Conservation (phyloP, 2,329 filamentous ascomycete genomes). For the Periconia sp. region DNA sequence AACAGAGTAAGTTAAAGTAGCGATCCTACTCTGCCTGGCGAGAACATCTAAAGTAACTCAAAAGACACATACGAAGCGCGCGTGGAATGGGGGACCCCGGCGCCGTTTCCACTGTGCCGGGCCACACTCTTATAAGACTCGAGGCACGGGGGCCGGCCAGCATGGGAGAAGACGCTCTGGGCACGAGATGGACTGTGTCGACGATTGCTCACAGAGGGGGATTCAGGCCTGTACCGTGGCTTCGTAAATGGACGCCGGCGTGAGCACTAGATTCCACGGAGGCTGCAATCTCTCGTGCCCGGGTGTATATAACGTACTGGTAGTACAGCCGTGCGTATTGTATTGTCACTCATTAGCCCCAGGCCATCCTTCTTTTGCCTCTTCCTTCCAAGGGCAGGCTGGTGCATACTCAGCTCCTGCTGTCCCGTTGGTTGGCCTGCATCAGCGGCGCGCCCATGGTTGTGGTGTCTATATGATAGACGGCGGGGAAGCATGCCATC, state of each 20-base stretch:
- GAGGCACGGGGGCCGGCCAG: conserved; percentile 37
- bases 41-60: conserved; percentile 33
- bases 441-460: conserved; percentile 17
- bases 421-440: conserved; percentile 31
- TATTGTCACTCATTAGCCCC: conserved; percentile 29
- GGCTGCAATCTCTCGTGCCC: conserved; percentile 32
- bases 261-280: conserved; percentile 38
- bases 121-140: conserved; percentile 34
- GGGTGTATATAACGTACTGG: conserved; percentile 30
- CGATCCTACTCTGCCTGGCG: conserved; percentile 30
- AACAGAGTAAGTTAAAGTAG: conserved; percentile 36
- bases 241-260: conserved; percentile 35
- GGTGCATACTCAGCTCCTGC: conserved; percentile 16
- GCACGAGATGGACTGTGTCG: conserved; percentile 34
- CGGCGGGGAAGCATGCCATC: conserved; percentile 31
- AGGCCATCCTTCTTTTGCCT: conserved; percentile 21
- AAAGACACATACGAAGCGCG: conserved; percentile 28
- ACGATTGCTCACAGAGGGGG: conserved; percentile 25
- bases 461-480: conserved; percentile 30
- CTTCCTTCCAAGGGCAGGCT: conserved; percentile 1
- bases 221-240: conserved; percentile 31
- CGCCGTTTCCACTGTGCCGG: conserved; percentile 35
- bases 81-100: conserved; percentile 34
- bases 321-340: conserved; percentile 23
- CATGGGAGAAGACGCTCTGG: conserved; percentile 33